phyloP scores from a whole-genome alignment of 164 flowering plant species.

The grape (Vitis vinifera) region DNA sequence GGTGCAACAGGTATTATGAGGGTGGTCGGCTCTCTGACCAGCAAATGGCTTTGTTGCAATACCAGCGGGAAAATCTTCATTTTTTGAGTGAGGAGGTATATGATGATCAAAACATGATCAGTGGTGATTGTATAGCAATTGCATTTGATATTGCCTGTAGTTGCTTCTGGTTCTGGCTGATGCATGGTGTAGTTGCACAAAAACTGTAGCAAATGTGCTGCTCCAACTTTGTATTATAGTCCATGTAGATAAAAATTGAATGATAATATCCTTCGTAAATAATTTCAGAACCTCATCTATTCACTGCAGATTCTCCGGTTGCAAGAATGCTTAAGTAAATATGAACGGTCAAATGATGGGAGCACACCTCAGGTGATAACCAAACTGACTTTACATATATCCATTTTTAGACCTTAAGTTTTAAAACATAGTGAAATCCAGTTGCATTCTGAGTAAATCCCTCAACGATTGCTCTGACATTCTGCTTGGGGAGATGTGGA shows the following conservation, averaged over 20 bases:
- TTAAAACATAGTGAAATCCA: no score
- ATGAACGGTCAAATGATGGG: slow-evolving; percentile 80
- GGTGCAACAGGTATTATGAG: slow-evolving; percentile 75
- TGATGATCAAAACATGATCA: not conserved
- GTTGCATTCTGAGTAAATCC: no score
- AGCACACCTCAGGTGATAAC: slow-evolving; percentile 83
- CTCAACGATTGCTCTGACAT: no score
- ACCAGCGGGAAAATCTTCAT: slow-evolving; percentile 96
- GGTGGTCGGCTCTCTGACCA: slow-evolving; percentile 96
- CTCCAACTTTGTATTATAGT: slow-evolving; percentile 2
- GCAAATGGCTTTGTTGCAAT: slow-evolving; percentile 97
- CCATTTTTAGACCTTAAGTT: not conserved
- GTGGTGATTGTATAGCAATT: not conserved
- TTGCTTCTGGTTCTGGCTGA: not conserved
- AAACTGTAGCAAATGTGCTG: not conserved
- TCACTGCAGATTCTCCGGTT: slow-evolving; percentile 77
- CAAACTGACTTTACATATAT: not conserved
- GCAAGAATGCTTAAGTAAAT: slow-evolving; percentile 96
- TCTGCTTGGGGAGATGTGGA: no score
- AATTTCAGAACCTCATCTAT: not conserved
- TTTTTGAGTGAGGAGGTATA: slow-evolving; percentile 95
- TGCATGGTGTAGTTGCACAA: slow-evolving; percentile 2
- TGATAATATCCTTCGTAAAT: not conserved
- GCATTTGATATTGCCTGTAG: no score
- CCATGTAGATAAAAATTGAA: not conserved